These are phyloP conservation scores for Tremella fuciformis DNA, from an alignment of 768 basidiomycete species.

Conservation along the genomic window DNA sequence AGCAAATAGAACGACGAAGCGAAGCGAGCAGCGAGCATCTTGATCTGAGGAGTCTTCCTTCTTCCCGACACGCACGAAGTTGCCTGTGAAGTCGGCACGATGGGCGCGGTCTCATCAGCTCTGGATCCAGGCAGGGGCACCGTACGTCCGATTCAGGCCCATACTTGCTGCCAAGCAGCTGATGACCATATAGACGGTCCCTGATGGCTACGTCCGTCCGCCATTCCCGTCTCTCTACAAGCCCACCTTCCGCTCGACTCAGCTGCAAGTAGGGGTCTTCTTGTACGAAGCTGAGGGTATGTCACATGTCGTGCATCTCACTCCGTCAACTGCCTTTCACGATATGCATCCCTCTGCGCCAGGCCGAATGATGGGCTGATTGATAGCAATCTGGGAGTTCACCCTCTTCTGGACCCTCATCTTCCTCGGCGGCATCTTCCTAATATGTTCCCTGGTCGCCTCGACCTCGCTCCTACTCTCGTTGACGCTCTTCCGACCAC, in stretches of 20 bases:
- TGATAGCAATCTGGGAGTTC: constrained; percentile 45
- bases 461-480: constrained; percentile 32
- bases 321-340: background rate
- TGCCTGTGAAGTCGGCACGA: constrained; percentile 3
- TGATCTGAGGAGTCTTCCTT: too few species aligned
- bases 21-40: too few species aligned
- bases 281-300: constrained; percentile 45
- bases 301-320: constrained; percentile 1
- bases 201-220: constrained; percentile 35
- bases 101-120: constrained; percentile 35
- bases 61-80: too few species aligned
- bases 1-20: too few species aligned
- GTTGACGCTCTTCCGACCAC: constrained; percentile 1
- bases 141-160: background rate
- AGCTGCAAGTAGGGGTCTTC: constrained; percentile 31
- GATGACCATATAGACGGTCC: constrained; percentile 20
- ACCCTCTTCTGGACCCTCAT: constrained; percentile 45
- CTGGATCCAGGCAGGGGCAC: constrained; percentile 14
- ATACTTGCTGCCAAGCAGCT: constrained; percentile 4
- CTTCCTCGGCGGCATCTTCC: constrained; percentile 28
- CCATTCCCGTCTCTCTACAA: constrained; percentile 40
- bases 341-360: too few species aligned
- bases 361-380: background rate
- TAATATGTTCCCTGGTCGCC: constrained; percentile 31
- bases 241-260: constrained; percentile 24